A percentile compares a stretch with the other conserved stretches of the same genome.
These are phyloP conservation scores for Chlamydomonas urium DNA, from an alignment of 139 green algal species.

Conservation along the genomic window DNA sequence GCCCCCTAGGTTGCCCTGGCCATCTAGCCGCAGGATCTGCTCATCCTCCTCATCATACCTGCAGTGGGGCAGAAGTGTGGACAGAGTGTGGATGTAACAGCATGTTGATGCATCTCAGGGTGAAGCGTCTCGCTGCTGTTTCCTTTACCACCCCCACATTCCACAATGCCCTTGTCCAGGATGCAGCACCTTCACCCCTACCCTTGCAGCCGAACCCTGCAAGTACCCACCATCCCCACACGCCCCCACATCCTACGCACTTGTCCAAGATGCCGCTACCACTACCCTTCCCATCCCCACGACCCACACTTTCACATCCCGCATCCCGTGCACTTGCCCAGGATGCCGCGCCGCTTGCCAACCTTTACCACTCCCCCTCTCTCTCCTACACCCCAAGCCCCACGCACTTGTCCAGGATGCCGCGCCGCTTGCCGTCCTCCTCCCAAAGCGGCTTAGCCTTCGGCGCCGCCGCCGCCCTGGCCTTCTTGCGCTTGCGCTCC, in stretches of 20 bases:
- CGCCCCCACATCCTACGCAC: slow-evolving; percentile 13
- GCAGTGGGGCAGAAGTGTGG: too few relatives aligned
- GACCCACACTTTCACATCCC: too few relatives aligned
- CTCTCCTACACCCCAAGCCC: too few relatives aligned
- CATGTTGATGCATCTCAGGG: too few relatives aligned
- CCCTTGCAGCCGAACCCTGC: slow-evolving; percentile 72
- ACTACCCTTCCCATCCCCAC: too few relatives aligned
- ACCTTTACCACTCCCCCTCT: too few relatives aligned
- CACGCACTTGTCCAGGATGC: slow-evolving; percentile 32
- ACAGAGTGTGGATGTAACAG: too few relatives aligned
- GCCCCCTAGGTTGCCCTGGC: slow-evolving; percentile 28
- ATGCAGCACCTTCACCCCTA: slow-evolving; percentile 19
- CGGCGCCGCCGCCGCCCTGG: slow-evolving; percentile 57
- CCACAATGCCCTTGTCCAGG: slow-evolving; percentile 34
- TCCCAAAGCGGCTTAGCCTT: slow-evolving; percentile 72
- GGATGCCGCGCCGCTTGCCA: slow-evolving; percentile 38
- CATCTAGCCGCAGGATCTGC: slow-evolving; percentile 54
- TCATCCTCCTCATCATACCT: slow-evolving; percentile 83
- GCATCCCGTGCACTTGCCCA: slow-evolving; percentile 25
- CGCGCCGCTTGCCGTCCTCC: slow-evolving; percentile 64
- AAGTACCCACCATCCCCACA: too few relatives aligned
- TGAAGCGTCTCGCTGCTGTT: too few relatives aligned
- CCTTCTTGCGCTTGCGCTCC: slow-evolving; percentile 67
- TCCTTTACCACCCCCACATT: too few relatives aligned
- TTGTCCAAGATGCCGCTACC: slow-evolving; percentile 33